These are phyloP conservation scores for Baffinella frigidus DNA, from an alignment of 208 protist genomes.

Conservation along the genomic window DNA sequence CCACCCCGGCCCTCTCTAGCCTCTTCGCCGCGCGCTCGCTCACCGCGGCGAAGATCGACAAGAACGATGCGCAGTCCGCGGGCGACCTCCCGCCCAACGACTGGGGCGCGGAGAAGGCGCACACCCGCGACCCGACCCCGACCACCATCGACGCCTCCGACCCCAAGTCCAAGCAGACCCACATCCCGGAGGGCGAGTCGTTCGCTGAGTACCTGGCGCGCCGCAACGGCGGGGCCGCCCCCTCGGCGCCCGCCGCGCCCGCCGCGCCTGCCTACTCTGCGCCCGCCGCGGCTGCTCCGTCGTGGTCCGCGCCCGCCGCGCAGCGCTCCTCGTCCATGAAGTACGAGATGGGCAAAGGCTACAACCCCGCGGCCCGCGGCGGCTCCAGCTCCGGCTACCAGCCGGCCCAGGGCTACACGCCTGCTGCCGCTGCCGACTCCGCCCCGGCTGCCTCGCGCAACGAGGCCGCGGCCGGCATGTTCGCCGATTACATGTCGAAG, in stretches of 20 bases:
- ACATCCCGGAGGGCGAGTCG: slow-evolving; percentile 12
- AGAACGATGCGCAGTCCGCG: not conserved
- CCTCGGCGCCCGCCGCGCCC: not conserved
- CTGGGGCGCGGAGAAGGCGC: not conserved
- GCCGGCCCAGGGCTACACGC: not conserved
- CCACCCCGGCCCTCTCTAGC: not conserved
- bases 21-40: not conserved
- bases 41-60: too few relatives aligned
- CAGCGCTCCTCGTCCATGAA: too few relatives aligned
- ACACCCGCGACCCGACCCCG: slow-evolving; percentile 17
- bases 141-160: slow-evolving; percentile 45
- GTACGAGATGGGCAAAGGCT: too few relatives aligned
- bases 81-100: not conserved
- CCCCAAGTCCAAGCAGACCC: slow-evolving; percentile 40
- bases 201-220: slow-evolving; percentile 47
- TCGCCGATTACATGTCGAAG: not conserved
- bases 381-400: not conserved
- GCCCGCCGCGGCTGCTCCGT: not conserved
- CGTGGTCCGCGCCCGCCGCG: not conserved
- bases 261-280: not conserved
- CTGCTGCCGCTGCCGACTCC: not conserved
- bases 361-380: not conserved
- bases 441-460: not conserved
- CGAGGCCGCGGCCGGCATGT: not conserved
- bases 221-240: not conserved